Evolutionary conservation across 1,139 yeast genomes (phyloP).

Genomic region (Saccharomyces hybrid): DNA sequence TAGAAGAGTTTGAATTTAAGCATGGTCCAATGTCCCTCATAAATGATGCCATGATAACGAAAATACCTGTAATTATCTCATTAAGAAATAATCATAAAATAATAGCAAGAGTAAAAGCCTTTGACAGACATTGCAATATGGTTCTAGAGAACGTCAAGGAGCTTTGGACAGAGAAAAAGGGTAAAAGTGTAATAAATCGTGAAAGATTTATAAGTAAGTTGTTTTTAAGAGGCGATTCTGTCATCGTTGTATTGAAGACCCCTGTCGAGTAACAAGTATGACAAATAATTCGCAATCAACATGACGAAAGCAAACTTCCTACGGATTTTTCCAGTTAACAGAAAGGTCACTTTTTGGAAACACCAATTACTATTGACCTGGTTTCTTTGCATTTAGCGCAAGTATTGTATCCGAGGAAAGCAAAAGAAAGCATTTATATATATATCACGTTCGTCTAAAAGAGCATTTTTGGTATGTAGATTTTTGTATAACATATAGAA

Average conservation of each 20-base stretch:
- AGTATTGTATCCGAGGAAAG: background rate
- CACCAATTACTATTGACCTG: background rate
- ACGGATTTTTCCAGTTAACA: background rate
- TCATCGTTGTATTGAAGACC: constrained; percentile 68
- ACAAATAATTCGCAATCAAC: background rate
- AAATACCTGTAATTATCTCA: constrained; percentile 75
- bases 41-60: constrained; percentile 68
- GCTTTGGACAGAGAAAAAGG: constrained; percentile 78
- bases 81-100: constrained; percentile 89
- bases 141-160: constrained; percentile 89
- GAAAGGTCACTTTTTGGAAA: background rate
- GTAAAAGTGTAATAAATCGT: constrained; percentile 58
- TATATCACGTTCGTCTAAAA: background rate
- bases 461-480: constrained; percentile 1
- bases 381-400: background rate
- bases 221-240: constrained; percentile 93
- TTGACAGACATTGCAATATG: constrained; percentile 93
- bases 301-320: background rate
- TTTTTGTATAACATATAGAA: background rate
- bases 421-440: background rate
- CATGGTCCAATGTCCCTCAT: constrained; percentile 89
- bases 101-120: constrained; percentile 84
- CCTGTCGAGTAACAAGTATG: constrained; percentile 20
- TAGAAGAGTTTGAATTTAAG: constrained; percentile 84
- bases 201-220: constrained; percentile 85